Conservation (phyloP, 768 basidiomycete genomes). For the Termitomyces sp. region DNA sequence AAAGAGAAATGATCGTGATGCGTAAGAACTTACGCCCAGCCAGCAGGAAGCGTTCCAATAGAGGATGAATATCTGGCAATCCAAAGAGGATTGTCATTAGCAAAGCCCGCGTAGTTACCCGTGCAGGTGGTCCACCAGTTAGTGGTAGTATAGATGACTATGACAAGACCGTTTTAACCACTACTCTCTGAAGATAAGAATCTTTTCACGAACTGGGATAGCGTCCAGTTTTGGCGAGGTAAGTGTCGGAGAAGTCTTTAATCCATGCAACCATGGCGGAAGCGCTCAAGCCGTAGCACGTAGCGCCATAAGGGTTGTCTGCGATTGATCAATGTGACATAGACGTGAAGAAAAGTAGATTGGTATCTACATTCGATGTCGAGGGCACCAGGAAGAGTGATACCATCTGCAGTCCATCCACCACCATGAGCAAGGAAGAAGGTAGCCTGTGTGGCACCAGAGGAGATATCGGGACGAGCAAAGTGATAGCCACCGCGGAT, state of each 20-base stretch:
- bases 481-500: conserved; percentile 44
- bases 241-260: conserved; percentile 55
- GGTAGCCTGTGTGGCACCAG: conserved; percentile 53
- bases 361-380: conserved; percentile 53
- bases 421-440: conserved; percentile 55
- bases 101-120: conserved; percentile 49
- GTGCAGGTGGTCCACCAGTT: conserved; percentile 69
- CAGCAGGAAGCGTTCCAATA: conserved; percentile 51
- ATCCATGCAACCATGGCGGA: conserved; percentile 62
- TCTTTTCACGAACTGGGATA: conserved; percentile 30
- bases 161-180: not conserved
- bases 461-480: conserved; percentile 45
- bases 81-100: conserved; percentile 50
- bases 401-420: conserved; percentile 19
- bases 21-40: conserved; percentile 37
- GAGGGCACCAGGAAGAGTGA: conserved; percentile 56
- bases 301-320: conserved; percentile 48
- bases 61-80: conserved; percentile 47
- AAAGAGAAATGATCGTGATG: not conserved
- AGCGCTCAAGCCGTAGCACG: conserved; percentile 49
- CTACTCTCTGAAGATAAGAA: not conserved
- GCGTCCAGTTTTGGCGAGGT: conserved; percentile 39
- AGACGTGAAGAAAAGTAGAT: not conserved
- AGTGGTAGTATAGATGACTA: conserved; percentile 59
- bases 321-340: not conserved